Evolutionary conservation across 2,329 filamentous ascomycete genomes (phyloP), one percentile per base, ranked within the genome.

Genomic region (Aureobasidium melanogenum): DNA sequence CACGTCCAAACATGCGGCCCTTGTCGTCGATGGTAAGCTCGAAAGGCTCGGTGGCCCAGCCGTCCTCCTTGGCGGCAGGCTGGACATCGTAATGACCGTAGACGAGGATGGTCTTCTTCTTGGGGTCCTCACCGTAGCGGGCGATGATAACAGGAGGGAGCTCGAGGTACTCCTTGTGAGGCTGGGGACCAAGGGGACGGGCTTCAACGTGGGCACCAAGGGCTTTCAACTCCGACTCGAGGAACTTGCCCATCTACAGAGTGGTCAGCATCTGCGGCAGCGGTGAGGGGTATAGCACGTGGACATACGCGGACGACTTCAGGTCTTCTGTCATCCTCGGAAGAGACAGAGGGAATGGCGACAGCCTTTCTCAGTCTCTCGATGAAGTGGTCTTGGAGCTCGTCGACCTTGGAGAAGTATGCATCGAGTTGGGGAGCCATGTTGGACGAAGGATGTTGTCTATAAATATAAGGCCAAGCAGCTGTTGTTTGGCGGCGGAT

Each of bases 1-100:
- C 94, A 72, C 94, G 89, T 64, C 94, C 94, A 70, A 88, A 96
- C 94, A 99, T 99, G 71, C 92, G 88, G 65, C 87, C 93, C 77
- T 97, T 89, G 66, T 91, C 86, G 72, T 95, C 92, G 62, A 97
- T 83, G 30, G 84, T 88, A 66, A 99, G 82, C 64, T 89, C 86
- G 75, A 97, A 99, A 6, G 94, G 94, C 74, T 97, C 89, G 2
- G 93, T 97, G 59, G 88, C 86, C 94, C 94, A 99, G 66, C 94
- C 94, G 69, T 99, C 94, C 67, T 88, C 89, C 80, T 89, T 89
- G 72, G 92, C 84, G 36, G 94, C 94, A 28, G 94, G 94, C 78
- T 99, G 94, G 38, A 99, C 94, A 74, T 99, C 94, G 79, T 99
- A 99, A 80, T 99, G 94, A 51, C 94, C 94, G 72, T 99, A 99